Evolutionary conservation across 2,329 filamentous ascomycete genomes (phyloP), one percentile per base, ranked within the genome.

Genomic region (Fusarium verticillioides): DNA sequence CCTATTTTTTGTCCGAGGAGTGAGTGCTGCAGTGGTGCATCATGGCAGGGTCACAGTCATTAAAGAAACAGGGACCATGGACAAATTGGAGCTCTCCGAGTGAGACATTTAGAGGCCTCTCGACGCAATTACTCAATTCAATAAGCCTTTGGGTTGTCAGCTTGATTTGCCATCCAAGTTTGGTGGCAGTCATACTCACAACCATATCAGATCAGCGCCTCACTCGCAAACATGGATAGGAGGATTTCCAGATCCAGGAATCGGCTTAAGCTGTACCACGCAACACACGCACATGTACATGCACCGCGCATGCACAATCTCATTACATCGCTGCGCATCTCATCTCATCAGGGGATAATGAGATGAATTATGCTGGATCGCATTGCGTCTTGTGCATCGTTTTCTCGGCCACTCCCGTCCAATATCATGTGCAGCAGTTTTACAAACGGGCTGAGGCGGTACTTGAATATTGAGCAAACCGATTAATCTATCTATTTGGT

Each of bases 71-170:
- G 40, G 62, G 44, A 44, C 57, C n/a, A 64, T 62, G 61, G 63
- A 67, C 75, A 75, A 76, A 76, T 76, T 67, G 71, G 75, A 63
- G 47, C 43, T 49, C 59, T 49, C 61, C 30, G 61, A 75, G 62
- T 75, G 63, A 77, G 75, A 77, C 75, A 77, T 57, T 64, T 56
- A 65, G 56, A 66, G 70, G 65, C 69, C 60, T 62, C 60, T 60
- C 56, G 44, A 66, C 46, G 58, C 64, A 69, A 60, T 70, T 54
- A 39, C 57, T 67, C 69, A 52, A 60, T 59, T 70, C 66, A 68
- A 63, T 53, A 56, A 58, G 54, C 49, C 49, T 54, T 50, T 69
- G 66, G 72, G 57, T 54, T 56, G 62, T 43, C 52, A 62, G 60
- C 65, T 66, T 66, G 40, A 36, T 60, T 52, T 50, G 43, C 36